Base-by-base conservation (phyloP, 805 yeast species). In the Candida khao-thaluensis region DNA sequence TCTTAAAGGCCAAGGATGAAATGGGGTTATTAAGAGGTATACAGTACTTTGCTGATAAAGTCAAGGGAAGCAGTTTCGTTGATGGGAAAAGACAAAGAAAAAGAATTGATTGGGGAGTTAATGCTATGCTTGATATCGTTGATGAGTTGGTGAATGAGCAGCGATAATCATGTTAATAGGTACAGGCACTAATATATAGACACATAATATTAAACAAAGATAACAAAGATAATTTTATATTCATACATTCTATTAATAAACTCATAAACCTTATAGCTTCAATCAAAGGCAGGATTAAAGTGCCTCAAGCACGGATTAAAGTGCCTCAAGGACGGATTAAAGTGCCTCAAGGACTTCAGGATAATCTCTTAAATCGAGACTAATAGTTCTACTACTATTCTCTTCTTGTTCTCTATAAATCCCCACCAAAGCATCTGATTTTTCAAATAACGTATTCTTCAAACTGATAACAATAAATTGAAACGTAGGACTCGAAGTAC, bases 391-490 rank as follows among this genome's bases (percentile, higher is more conserved):
- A 3, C 95, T 84, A 35, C 87, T 74, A 52, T 85, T 86, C 37
- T 79, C 76, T 6, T 66, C 63, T 50, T 85, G 95, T 43, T 85
- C 93, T 47, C 95, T 73, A 65, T 86, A 90, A 36, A 93, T 90
- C 22, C 99, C 99, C 4, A 93, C 95, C 41, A 93, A 69, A 0
- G 96, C 82, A 54, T 88, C 95, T 6, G 96, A 85, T 51, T 80
- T 79, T 55, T 90, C 96, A 60, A 85, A 93, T 54, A 93, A 69
- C 1, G 86, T 77, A 52, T 84, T 88, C 62, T 91, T 93, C 60
- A 93, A 74, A 30, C 95, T 85, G 45, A 93, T 93, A 31, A 93
- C 96, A 58, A 93, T 88, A 52, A 91, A 88, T 56, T 93, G 99
- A 58, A 87, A 79, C 30, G 77, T 73, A 2, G 88, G 84, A 17